phyloP scores from a whole-genome alignment of 768 basidiomycete species.

The Boletus coccyginus region DNA sequence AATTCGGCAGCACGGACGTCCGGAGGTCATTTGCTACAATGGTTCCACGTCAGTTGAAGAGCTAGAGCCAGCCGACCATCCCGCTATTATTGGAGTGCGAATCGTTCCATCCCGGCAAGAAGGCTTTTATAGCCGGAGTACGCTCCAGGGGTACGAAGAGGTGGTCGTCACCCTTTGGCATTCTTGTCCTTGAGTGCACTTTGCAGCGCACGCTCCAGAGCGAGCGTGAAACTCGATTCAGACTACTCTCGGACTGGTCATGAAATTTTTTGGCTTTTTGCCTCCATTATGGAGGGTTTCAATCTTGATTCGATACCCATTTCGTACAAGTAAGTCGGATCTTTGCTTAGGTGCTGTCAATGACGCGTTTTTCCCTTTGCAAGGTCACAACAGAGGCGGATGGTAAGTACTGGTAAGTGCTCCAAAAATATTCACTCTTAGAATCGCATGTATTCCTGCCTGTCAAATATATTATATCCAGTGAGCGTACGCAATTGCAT shows the following conservation, averaged over 20 bases:
- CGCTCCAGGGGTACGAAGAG: conserved; percentile 22
- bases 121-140: background rate
- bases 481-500: background rate
- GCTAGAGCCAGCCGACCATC: background rate
- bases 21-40: background rate
- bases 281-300: conserved; percentile 11
- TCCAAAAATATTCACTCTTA: background rate
- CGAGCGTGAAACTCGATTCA: conserved; percentile 32
- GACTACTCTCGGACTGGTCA: conserved; percentile 31
- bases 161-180: background rate
- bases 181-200: conserved; percentile 28
- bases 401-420: background rate
- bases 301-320: background rate
- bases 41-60: no score
- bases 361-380: background rate
- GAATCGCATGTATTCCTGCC: background rate
- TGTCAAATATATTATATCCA: background rate
- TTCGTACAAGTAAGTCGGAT: background rate
- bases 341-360: background rate
- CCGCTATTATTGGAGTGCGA: fast-evolving
- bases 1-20: background rate
- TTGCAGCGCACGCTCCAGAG: conserved; percentile 18
- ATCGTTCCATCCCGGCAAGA: background rate
- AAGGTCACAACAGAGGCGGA: no score
- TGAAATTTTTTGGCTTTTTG: conserved; percentile 4